Evolutionary conservation across 352 stramenopile species (phyloP), one percentile per base, ranked within the genome.

Genomic region (Globisporangium camurandrum): DNA sequence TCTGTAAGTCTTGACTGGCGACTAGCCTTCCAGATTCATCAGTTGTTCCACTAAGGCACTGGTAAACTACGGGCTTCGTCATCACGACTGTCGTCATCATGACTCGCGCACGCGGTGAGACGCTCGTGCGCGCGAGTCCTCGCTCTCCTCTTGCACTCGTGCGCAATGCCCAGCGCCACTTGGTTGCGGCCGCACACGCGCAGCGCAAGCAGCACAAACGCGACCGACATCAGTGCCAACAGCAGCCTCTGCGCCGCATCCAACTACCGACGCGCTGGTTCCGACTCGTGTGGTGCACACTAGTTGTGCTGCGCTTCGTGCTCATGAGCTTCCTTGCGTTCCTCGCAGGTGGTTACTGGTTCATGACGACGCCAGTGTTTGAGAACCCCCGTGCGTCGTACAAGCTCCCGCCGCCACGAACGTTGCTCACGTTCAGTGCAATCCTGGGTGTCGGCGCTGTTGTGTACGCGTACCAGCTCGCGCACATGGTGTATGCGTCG

Each of bases 281-380:
- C 36, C 36, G 36, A 6, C 6, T 22, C 16, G 36, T 19, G n/a
- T 41, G n/a, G 36, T 19, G 22, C 36, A 22, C 36, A 9, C 16
- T 41, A 8, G 22, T 41, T 22, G 16, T 41, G 17, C 9, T 41
- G 36, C 36, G 36, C 7, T 19, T 41, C 36, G 17, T n/a, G 6
- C 36, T 41, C 16, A 4, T 20, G 4, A 19, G 17, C 6, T 41
- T 41, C 36, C n/a, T 41, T 8, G n/a, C 36, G 36, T 22, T 41
- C 36, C 36, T 41, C 9, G 36, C 36, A 19, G 17, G 17, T 4
- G 36, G 16, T 8, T 41, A 41, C 36, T 41, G 19, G 16, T 41
- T 41, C 36, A 41, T 41, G 36, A 41, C 36, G 36, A 41, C 36
- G 36, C 36, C 36, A 3, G n/a, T 41, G 36, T 41, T 41, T 41